Evolutionary conservation across 23 red algal genomes (phyloP).

Genomic region (Gracilariopsis chorda): DNA sequence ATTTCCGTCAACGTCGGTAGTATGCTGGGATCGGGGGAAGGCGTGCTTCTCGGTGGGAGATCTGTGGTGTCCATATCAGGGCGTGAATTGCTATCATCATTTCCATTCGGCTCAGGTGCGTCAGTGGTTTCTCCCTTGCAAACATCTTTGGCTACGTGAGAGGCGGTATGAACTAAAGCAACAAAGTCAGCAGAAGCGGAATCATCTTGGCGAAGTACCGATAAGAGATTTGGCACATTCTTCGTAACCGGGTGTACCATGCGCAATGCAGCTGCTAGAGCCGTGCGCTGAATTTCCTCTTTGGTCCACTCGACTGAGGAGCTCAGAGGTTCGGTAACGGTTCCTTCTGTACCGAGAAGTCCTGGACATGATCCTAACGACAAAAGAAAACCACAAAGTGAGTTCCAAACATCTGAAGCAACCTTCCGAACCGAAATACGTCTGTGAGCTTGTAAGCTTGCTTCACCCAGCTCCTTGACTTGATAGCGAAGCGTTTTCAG

Average conservation of each 20-base stretch:
- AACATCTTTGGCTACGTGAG: constrained; percentile 16
- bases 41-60: not conserved
- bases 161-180: constrained; percentile 41
- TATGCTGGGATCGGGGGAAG: constrained; percentile 32
- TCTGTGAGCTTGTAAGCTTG: not conserved
- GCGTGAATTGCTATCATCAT: not conserved
- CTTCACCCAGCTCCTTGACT: not conserved
- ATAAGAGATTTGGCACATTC: not conserved
- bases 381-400: constrained; percentile 20
- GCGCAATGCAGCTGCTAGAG: constrained; percentile 15
- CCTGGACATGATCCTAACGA: constrained; percentile 26
- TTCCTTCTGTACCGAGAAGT: not conserved
- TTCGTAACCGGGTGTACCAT: constrained; percentile 24
- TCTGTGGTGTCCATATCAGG: not conserved
- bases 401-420: constrained; percentile 53
- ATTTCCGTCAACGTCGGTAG: constrained; percentile 33
- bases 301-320: constrained; percentile 28
- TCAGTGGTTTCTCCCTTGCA: not conserved
- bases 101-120: not conserved
- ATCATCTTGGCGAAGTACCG: constrained; percentile 24
- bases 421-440: not conserved
- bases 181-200: constrained; percentile 38
- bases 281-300: constrained; percentile 42
- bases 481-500: not conserved
- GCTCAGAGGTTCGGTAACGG: not conserved